Evolutionary conservation across 768 basidiomycete genomes (phyloP).

Genomic region (Lyophyllum semitale): DNA sequence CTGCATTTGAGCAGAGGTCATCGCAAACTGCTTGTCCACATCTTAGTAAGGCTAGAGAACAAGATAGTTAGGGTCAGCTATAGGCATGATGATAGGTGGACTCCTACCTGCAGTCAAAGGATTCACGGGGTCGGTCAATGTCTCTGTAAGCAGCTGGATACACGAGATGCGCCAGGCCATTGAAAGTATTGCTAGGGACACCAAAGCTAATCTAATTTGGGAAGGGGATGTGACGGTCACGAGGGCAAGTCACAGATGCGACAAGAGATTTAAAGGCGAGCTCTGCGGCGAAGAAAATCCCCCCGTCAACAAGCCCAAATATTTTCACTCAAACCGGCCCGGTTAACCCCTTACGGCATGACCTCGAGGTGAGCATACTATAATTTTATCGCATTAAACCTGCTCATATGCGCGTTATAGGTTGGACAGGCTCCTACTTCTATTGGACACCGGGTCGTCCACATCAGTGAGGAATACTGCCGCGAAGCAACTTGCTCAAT

Average conservation of each 20-base stretch:
- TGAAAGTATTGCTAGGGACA: slow-evolving; percentile 11
- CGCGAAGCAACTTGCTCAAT: slow-evolving; percentile 91
- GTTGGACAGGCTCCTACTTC: slow-evolving; percentile 94
- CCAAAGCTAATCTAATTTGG: slow-evolving; percentile 22
- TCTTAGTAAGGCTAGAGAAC: slow-evolving; percentile 4
- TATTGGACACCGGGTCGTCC: slow-evolving; percentile 95
- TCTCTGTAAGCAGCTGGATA: slow-evolving; percentile 14
- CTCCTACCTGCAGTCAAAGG: slow-evolving; percentile 13
- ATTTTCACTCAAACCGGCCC: slow-evolving; percentile 47
- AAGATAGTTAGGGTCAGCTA: not conserved
- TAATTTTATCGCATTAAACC: slow-evolving; percentile 3
- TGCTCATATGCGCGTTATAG: slow-evolving; percentile 39
- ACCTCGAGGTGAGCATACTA: slow-evolving; percentile 64
- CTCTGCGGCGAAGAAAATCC: slow-evolving; percentile 53
- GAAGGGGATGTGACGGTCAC: slow-evolving; percentile 41
- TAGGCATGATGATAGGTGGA: not conserved
- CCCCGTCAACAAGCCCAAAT: slow-evolving; percentile 53
- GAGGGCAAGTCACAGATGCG: slow-evolving; percentile 34
- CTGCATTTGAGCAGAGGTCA: slow-evolving; percentile 10
- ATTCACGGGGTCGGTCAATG: slow-evolving; percentile 12
- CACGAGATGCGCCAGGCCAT: slow-evolving; percentile 16
- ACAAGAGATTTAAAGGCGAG: slow-evolving; percentile 68
- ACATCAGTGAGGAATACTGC: slow-evolving; percentile 90
- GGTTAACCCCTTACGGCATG: slow-evolving; percentile 62
- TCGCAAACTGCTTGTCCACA: slow-evolving; percentile 8